Percentiles rank a stretch among this genome's conserved stretches.
Conservation (phyloP, 192 early-diverging fungal genomes). For the Entomortierella lignicola region DNA sequence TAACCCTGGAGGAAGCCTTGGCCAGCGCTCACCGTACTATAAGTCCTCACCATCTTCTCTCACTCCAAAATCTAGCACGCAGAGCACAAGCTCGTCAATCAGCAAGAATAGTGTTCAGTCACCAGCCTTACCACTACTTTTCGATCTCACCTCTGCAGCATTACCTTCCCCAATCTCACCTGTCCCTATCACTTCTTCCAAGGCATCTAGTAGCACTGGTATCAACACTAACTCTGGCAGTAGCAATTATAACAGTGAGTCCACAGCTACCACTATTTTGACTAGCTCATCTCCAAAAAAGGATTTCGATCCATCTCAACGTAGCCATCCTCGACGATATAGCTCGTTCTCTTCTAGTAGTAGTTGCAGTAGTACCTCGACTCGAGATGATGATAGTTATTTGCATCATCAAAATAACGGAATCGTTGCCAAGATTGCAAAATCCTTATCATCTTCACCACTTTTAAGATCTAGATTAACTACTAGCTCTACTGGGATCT, state of each 20-base stretch:
- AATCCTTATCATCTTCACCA: constrained; percentile 28
- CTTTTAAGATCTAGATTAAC: constrained; percentile 9
- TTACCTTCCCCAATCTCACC: neutral
- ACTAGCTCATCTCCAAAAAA: too few species aligned
- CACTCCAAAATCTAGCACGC: too few species aligned
- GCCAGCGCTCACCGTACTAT: too few species aligned
- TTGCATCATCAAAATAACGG: constrained; percentile 3
- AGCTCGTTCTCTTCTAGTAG: neutral
- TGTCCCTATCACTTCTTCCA: neutral
- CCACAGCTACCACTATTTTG: too few species aligned
- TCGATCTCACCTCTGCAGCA: constrained; percentile 42
- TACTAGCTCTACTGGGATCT: neutral
- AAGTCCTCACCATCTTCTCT: too few species aligned
- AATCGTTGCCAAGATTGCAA: constrained; percentile 41
- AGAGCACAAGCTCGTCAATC: too few species aligned
- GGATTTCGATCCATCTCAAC: too few species aligned
- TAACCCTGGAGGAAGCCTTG: too few species aligned
- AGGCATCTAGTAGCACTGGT: too few species aligned
- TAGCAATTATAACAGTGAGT: neutral
- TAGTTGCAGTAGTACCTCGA: neutral
- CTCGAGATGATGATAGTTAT: neutral
- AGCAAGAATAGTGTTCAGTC: neutral
- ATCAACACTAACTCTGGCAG: neutral
- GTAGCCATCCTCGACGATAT: neutral
- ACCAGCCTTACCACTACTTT: constrained; percentile 32